Evolutionary conservation across 2,329 filamentous ascomycete genomes (phyloP).

Genomic region (Aspergillus intermedius): DNA sequence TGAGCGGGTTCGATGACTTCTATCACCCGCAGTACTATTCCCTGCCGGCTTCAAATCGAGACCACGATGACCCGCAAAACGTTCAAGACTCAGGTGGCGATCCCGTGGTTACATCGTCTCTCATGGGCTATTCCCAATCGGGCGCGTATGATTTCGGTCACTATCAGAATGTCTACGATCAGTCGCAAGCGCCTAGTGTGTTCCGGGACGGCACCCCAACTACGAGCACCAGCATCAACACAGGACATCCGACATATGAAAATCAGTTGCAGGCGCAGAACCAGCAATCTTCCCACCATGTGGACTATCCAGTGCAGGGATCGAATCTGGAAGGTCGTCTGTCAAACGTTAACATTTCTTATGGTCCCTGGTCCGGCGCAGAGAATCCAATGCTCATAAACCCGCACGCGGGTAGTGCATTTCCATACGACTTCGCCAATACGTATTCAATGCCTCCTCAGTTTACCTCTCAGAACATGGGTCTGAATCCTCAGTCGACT

Average conservation of each 20-base stretch:
- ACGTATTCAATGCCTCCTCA: constrained; percentile 14
- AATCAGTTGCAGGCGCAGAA: constrained; percentile 11
- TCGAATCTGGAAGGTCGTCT: constrained; percentile 15
- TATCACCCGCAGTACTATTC: constrained; percentile 2
- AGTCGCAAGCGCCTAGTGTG: neutral
- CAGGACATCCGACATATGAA: constrained; percentile 4
- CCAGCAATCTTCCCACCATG: constrained; percentile 7
- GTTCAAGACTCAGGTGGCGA: neutral
- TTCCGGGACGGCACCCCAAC: neutral
- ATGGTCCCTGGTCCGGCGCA: constrained; percentile 15
- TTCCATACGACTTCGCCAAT: constrained; percentile 17
- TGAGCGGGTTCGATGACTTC: constrained; percentile 10
- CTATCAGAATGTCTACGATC: constrained; percentile 5
- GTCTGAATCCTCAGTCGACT: constrained; percentile 2
- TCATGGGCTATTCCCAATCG: constrained; percentile 11
- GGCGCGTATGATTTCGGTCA: constrained; percentile 9
- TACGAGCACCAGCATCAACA: constrained; percentile 3
- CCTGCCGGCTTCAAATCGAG: constrained; percentile 1
- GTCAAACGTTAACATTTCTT: constrained; percentile 20
- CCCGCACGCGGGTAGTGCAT: constrained; percentile 13
- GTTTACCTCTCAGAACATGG: constrained; percentile 6
- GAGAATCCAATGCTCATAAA: constrained; percentile 15
- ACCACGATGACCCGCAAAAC: constrained; percentile 6
- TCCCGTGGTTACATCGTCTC: constrained; percentile 3
- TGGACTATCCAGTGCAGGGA: neutral